Evolutionary conservation across 495 filamentous ascomycete genomes (phyloP).

Genomic region (Penicillium paradoxum): DNA sequence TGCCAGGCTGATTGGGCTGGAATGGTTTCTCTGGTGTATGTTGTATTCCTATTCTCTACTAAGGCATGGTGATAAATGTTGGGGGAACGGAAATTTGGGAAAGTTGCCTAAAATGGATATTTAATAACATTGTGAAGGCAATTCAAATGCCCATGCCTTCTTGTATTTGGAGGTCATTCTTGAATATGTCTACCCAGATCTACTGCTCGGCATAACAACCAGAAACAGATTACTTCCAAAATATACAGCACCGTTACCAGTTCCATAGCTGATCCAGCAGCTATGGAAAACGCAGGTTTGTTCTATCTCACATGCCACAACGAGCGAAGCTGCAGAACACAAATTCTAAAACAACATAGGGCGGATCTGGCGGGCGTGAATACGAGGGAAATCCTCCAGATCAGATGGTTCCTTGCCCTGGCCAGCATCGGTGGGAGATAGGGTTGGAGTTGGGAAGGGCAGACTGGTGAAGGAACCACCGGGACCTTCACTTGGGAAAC

Average conservation of each 20-base stretch:
- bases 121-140: neutral
- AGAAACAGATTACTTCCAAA: neutral
- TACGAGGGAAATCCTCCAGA: slow-evolving; percentile 15
- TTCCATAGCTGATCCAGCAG: slow-evolving; percentile 20
- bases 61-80: neutral
- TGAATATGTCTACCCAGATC: neutral
- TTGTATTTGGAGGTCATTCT: neutral
- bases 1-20: too few species aligned
- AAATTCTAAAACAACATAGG: slow-evolving; percentile 16
- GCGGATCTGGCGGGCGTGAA: slow-evolving; percentile 29
- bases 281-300: slow-evolving; percentile 7
- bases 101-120: neutral
- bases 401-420: neutral
- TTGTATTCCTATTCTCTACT: neutral
- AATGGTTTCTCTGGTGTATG: too few species aligned
- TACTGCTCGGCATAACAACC: neutral
- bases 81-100: neutral
- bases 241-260: neutral
- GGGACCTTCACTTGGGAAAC: neutral
- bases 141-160: neutral
- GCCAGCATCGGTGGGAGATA: neutral
- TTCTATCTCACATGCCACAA: slow-evolving; percentile 13
- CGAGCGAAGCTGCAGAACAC: slow-evolving; percentile 10
- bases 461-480: slow-evolving; percentile 2
- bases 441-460: slow-evolving; percentile 1